Base-by-base conservation (phyloP, 2,329 filamentous ascomycete genomes). In the Beauveria brongniartii region DNA sequence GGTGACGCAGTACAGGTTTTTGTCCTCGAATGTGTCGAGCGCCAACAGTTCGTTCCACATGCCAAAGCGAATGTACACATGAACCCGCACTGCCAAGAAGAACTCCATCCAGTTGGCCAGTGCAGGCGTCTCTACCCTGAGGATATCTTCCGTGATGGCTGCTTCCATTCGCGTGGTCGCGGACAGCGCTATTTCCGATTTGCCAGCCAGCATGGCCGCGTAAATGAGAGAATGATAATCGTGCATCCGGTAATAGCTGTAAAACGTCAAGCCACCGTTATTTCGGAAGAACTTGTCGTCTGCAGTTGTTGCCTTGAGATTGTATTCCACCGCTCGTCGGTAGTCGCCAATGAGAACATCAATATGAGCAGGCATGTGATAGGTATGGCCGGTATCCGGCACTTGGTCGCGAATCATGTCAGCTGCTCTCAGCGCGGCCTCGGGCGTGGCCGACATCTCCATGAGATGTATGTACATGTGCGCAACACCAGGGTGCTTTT, bases 361-460 rank as follows among this genome's bases (percentile, higher is more conserved):
- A 28, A 91, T 77, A 69, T 92, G 89, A 0, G 84, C 83, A 0
- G 89, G 87, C 89, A 92, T 91, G 64, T 90, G 87, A 14, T 83
- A 77, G 1, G 89, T 73, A 69, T 91, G 88, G 1, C 86, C 87
- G 0, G 83, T 80, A 68, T 90, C 86, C 0, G 86, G 86, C 34
- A 37, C 34, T 37, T 37, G 0, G n/a, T 76, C 77, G 40, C 87
- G 82, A 8, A 91, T 77, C 20, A 77, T 72, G 66, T 90, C 82
- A 3, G 86, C 86, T 0, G 80, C 76, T 0, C 79, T 72, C 1
- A 89, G 69, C 0, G 84, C 88, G 3, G 72, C 69, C 67, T 89
- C 87, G 0, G 88, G 87, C 0, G 75, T 78, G 0, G 76, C 72
- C 0, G 86, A 88, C 86, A 89, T 89, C 67, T 90, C 87, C 79